Evolutionary conservation across 192 early-diverging fungal genomes (phyloP).

Genomic region (Backusella luteola): DNA sequence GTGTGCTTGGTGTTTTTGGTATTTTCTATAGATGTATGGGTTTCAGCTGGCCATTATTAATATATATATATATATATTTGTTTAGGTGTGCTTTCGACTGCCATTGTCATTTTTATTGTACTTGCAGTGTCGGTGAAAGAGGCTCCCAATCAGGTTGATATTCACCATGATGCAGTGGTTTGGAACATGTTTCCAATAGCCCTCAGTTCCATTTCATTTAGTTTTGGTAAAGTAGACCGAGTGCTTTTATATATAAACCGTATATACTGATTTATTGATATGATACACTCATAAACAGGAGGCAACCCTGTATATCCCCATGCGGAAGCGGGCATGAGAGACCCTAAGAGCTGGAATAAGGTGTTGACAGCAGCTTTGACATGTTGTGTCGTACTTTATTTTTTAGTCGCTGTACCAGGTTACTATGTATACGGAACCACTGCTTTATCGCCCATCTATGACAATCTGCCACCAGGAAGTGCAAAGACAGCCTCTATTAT

Average conservation of each 20-base stretch:
- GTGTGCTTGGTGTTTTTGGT: slow-evolving; percentile 65
- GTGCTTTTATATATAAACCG: slow-evolving; percentile 22
- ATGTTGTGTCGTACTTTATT: slow-evolving; percentile 62
- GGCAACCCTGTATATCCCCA: slow-evolving; percentile 82
- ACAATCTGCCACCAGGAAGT: slow-evolving; percentile 58
- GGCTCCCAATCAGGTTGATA: slow-evolving; percentile 31
- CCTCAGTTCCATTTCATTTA: slow-evolving; percentile 62
- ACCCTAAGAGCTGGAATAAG: slow-evolving; percentile 62
- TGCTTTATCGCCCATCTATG: slow-evolving; percentile 60
- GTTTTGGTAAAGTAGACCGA: slow-evolving; percentile 16
- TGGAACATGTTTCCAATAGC: slow-evolving; percentile 71
- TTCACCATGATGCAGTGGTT: slow-evolving; percentile 52
- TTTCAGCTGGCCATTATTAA: not conserved
- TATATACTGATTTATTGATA: not conserved
- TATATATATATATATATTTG: no score
- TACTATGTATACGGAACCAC: slow-evolving; percentile 70
- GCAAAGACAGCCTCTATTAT: slow-evolving; percentile 59
- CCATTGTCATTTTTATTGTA: slow-evolving; percentile 69
- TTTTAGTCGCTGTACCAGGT: slow-evolving; percentile 64
- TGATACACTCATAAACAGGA: slow-evolving; percentile 1
- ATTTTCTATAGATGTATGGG: not conserved
- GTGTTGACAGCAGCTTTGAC: slow-evolving; percentile 57
- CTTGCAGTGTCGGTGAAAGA: slow-evolving; percentile 56
- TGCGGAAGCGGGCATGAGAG: slow-evolving; percentile 68
- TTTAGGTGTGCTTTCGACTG: slow-evolving; percentile 65